Evolutionary conservation across 441 rosid species (phyloP).

Genomic region (Arabidopsis lyrata): DNA sequence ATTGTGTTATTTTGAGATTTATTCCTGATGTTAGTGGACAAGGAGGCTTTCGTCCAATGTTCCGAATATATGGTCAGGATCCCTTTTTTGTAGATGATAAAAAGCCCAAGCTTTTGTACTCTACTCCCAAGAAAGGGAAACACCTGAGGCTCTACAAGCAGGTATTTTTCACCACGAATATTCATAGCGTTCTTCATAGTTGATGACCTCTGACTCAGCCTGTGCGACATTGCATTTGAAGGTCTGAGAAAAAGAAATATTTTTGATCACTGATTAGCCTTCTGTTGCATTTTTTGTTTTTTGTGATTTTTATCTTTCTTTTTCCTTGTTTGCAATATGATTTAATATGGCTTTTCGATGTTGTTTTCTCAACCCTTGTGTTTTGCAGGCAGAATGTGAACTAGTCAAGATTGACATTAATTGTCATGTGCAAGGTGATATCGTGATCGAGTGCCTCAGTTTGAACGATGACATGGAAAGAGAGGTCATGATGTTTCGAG

Average conservation of each 20-base stretch:
- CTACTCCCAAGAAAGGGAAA: conserved; percentile 72
- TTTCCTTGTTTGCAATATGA: conserved; percentile 11
- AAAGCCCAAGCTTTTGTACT: conserved; percentile 61
- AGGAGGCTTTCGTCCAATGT: conserved; percentile 88
- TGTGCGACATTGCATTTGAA: not conserved
- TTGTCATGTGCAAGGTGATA: conserved; percentile 88
- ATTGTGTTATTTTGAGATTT: conserved; percentile 81
- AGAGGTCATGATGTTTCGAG: conserved; percentile 85
- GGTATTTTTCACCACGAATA: conserved; percentile 50
- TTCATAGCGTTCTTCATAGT: not conserved
- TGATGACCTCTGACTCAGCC: conserved; percentile 13
- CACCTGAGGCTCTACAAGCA: conserved; percentile 72
- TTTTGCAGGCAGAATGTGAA: conserved; percentile 82
- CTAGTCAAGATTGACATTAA: conserved; percentile 89
- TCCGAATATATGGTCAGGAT: conserved; percentile 89
- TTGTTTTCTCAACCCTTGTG: conserved; percentile 30
- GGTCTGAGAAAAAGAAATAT: conserved; percentile 5
- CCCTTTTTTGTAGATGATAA: conserved; percentile 68
- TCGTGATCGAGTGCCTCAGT: conserved; percentile 88
- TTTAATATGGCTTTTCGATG: conserved; percentile 6
- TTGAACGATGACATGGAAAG: conserved; percentile 76
- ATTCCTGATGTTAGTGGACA: conserved; percentile 76
- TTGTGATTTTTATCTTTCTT: conserved; percentile 16
- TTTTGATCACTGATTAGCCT: conserved; percentile 1
- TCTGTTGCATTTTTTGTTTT: conserved; percentile 1